Evolutionary conservation across 805 yeast genomes (phyloP), one percentile per base, ranked within the genome.

Genomic region (Teunomyces funiuensis): DNA sequence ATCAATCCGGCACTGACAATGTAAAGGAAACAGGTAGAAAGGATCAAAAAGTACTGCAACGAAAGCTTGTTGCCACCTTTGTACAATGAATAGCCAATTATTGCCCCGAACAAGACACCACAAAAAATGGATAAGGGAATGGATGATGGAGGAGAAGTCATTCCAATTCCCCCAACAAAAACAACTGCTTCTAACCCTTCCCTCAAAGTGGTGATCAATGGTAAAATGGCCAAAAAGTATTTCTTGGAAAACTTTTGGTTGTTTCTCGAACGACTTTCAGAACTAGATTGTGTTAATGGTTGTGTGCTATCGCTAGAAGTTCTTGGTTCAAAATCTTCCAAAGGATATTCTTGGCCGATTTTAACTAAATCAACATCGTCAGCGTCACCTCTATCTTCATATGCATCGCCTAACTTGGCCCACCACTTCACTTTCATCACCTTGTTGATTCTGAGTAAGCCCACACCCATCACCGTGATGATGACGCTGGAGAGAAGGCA

Each of bases 401-500:
- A 69, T 1, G 74, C 74, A 39, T 68, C 69, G 2, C 74, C 73
- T 39, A 70, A 55, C 46, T 71, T 71, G 44, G 63, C 60, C 71
- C 71, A 66, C 85, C 96, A 90, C 64, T 88, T 89, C 43, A 83
- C 81, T 53, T 88, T 83, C 74, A 89, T 69, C 39, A 70, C 68
- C 57, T 85, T 82, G 51, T 89, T 87, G 58, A 89, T 77, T 47
- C 96, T 72, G 46, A 89, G 69, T 58, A 89, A 79, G 41, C 91
- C 85, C 25, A 88, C 55, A 0, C 97, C 97, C 97, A 89, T 88
- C 6, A 82, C 65, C 1, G 96, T 85, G 45, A 89, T 89, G 44
- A 89, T 79, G 1, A 84, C 54, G 14, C 93, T 79, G 3, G 96
- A 88, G 22, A 88, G 60, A 10, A 90, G 71, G 51, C 91, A 84